phyloP scores from a whole-genome alignment of 257 asterid genomes.

The Coffea eugenioides region DNA sequence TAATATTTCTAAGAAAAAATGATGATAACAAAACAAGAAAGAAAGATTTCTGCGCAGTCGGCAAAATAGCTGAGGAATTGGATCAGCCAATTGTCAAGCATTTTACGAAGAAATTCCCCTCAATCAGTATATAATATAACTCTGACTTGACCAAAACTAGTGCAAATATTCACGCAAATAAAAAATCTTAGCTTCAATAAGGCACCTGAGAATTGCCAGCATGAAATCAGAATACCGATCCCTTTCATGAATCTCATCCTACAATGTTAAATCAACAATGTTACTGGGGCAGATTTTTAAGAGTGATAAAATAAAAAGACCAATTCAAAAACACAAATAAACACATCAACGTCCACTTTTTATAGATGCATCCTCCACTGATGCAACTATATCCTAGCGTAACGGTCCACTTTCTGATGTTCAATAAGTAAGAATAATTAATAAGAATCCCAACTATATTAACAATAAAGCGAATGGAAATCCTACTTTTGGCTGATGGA shows the following conservation, averaged over 20 bases:
- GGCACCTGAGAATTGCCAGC: constrained; percentile 93
- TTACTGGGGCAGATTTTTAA: constrained; percentile 16
- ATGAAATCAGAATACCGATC: constrained; percentile 94
- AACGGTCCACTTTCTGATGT: too few species aligned
- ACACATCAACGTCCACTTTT: not conserved
- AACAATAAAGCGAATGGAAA: not conserved
- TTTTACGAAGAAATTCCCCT: not conserved
- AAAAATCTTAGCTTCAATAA: constrained; percentile 18
- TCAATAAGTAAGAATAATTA: not conserved
- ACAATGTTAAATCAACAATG: constrained; percentile 26
- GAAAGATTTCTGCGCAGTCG: not conserved
- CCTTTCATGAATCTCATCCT: constrained; percentile 99
- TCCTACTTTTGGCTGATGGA: not conserved
- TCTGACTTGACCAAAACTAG: not conserved
- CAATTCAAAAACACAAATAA: not conserved
- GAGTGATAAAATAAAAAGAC: not conserved
- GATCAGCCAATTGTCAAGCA: not conserved
- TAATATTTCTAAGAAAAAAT: not conserved
- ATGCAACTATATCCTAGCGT: too few species aligned
- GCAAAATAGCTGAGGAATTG: not conserved
- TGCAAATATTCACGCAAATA: not conserved
- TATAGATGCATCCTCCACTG: too few species aligned
- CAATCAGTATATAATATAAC: not conserved
- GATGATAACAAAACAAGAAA: not conserved
- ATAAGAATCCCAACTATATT: not conserved